Evolutionary conservation across 1,139 yeast species (phyloP).

Genomic region (Suhomyces yuchorum): DNA sequence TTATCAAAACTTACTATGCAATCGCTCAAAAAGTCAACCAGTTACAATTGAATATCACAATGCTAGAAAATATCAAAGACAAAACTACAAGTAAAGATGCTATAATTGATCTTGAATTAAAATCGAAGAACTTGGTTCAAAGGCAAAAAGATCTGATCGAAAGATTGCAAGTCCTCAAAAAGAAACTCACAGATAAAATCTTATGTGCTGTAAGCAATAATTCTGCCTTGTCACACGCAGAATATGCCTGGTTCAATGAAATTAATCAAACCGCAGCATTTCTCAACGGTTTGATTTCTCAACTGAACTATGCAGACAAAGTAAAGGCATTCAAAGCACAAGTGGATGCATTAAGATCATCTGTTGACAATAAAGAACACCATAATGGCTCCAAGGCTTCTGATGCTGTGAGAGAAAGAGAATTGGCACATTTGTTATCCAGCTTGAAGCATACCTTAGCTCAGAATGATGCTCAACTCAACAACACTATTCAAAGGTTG

Average conservation of each 20-base stretch:
- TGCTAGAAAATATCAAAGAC: constrained; percentile 17
- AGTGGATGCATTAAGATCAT: constrained; percentile 16
- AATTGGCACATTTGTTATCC: constrained; percentile 21
- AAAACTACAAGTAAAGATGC: background rate
- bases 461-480: constrained; percentile 12
- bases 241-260: constrained; percentile 41
- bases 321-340: constrained; percentile 21
- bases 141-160: constrained; percentile 28
- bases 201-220: constrained; percentile 24
- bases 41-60: constrained; percentile 28
- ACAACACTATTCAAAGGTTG: background rate
- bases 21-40: constrained; percentile 25
- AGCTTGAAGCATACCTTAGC: constrained; percentile 24
- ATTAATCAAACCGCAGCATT: constrained; percentile 27
- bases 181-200: constrained; percentile 26
- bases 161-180: constrained; percentile 26
- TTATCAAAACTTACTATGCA: constrained; percentile 29
- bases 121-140: constrained; percentile 18
- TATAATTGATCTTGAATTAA: constrained; percentile 6
- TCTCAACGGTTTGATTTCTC: constrained; percentile 7
- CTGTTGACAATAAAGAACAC: background rate
- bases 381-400: background rate
- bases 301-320: constrained; percentile 12
- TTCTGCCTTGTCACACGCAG: constrained; percentile 39
- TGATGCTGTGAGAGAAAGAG: constrained; percentile 20